Evolutionary conservation across 495 filamentous ascomycete genomes (phyloP), one percentile per base, ranked within the genome.

Genomic region (Rusavskia elegans): DNA sequence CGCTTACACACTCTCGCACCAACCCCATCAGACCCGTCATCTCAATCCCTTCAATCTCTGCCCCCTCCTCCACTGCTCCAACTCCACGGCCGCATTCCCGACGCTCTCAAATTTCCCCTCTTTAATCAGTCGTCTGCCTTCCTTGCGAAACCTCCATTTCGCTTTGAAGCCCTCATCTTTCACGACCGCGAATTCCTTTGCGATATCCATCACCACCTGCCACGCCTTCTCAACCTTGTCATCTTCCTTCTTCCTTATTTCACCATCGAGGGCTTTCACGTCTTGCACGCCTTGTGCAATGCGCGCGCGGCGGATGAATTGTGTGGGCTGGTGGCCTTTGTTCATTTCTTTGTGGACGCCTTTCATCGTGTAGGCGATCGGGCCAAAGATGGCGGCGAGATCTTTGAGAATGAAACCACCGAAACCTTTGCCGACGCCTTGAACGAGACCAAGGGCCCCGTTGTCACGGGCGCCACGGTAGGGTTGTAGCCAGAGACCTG

Each of bases 361-460:
- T 60, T 87, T 82, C 20, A 85, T 65, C 0, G 78, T 74, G 51
- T 80, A 87, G 0, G 75, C 83, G 6, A 78, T 60, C 0, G 82
- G 78, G 3, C 81, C 83, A 3, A 82, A 59, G 0, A 84, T 51
- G 1, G 82, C 84, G 13, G 79, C 71, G 16, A 83, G 65, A 50
- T 82, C 59, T 63, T 89, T 89, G 2, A 89, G 69, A 5, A 87
- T 72, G 23, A 88, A 75, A 0, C 87, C 83, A 2, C 82, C 79
- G 1, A 87, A 57, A 2, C 87, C 87, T 70, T 85, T 89, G 1
- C 80, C 84, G 1, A 88, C 60, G 3, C 87, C 87, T 53, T 74
- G 76, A 1, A 79, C 60, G 35, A 78, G 76, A 0, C 86, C 86
- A 3, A 74, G 57, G 0, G 77, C 57, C 0, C 83, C 81, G 2